Evolutionary conservation across 495 filamentous ascomycete species (phyloP).

Genomic region (Delitschia confertaspora): DNA sequence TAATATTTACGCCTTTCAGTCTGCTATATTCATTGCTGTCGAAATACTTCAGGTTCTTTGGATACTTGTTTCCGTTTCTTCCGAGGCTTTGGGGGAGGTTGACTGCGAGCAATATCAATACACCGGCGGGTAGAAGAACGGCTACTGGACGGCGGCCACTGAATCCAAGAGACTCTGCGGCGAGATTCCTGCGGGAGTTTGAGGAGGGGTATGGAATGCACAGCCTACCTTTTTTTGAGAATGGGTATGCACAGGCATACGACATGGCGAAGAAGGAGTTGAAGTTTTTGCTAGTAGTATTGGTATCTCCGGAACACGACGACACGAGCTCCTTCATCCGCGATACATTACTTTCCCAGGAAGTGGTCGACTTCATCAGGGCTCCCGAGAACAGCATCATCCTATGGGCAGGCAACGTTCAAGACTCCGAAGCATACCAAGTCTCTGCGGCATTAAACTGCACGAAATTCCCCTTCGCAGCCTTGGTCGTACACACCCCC

Average conservation of each 20-base stretch:
- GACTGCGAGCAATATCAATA: slow-evolving; percentile 25
- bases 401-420: slow-evolving; percentile 84
- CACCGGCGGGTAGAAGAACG: slow-evolving; percentile 42
- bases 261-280: slow-evolving; percentile 84
- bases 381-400: slow-evolving; percentile 65
- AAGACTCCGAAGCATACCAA: slow-evolving; percentile 89
- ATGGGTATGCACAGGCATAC: slow-evolving; percentile 79
- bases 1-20: slow-evolving; percentile 76
- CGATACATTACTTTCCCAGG: slow-evolving; percentile 67
- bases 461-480: slow-evolving; percentile 85
- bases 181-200: slow-evolving; percentile 81
- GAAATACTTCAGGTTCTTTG: slow-evolving; percentile 54
- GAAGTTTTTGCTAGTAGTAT: slow-evolving; percentile 76
- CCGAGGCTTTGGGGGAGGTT: slow-evolving; percentile 54
- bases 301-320: slow-evolving; percentile 87
- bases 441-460: slow-evolving; percentile 72
- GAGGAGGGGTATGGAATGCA: slow-evolving; percentile 80
- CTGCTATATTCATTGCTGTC: slow-evolving; percentile 61
- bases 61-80: slow-evolving; percentile 70
- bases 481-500: slow-evolving; percentile 74
- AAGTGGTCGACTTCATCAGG: slow-evolving; percentile 63
- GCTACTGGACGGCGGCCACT: slow-evolving; percentile 62
- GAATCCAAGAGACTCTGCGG: slow-evolving; percentile 76
- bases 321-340: slow-evolving; percentile 76
- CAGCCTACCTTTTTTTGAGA: slow-evolving; percentile 65